Conservation (phyloP, 352 stramenopile species). For the Elongisporangium anandrum region DNA sequence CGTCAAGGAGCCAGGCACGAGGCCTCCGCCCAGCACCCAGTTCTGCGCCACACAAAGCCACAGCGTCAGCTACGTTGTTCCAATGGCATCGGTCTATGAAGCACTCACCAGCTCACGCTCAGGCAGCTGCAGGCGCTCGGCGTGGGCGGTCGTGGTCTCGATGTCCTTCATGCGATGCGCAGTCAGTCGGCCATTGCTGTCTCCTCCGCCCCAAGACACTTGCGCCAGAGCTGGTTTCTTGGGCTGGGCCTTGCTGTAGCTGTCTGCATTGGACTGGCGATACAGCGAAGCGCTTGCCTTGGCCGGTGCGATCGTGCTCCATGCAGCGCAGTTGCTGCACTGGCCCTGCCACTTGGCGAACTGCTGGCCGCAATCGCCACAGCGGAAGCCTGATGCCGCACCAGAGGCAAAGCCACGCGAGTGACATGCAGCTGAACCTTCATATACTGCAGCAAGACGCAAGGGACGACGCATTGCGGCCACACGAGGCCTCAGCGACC, state of each 20-base stretch:
- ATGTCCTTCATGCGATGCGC: conserved; percentile 70
- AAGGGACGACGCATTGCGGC: not conserved
- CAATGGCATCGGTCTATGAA: not conserved
- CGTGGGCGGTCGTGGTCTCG: conserved; percentile 26
- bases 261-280: conserved; percentile 52
- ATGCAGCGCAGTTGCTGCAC: conserved; percentile 85
- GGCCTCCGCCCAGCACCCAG: conserved; percentile 93
- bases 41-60: conserved; percentile 68
- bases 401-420: not conserved
- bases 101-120: conserved; percentile 59
- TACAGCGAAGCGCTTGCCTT: conserved; percentile 31
- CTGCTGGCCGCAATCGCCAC: conserved; percentile 48
- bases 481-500: not conserved
- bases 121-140: conserved; percentile 55
- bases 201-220: conserved; percentile 27
- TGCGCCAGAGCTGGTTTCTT: conserved; percentile 15
- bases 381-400: conserved; percentile 26
- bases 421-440: not conserved
- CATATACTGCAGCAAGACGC: not conserved
- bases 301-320: conserved; percentile 84
- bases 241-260: conserved; percentile 32
- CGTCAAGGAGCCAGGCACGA: conserved; percentile 94
- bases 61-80: conserved; percentile 17
- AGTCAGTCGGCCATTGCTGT: conserved; percentile 9
- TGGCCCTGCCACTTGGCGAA: conserved; percentile 86